Conservation (phyloP, 176 grass and related monocot genomes). For the Secale cereale region DNA sequence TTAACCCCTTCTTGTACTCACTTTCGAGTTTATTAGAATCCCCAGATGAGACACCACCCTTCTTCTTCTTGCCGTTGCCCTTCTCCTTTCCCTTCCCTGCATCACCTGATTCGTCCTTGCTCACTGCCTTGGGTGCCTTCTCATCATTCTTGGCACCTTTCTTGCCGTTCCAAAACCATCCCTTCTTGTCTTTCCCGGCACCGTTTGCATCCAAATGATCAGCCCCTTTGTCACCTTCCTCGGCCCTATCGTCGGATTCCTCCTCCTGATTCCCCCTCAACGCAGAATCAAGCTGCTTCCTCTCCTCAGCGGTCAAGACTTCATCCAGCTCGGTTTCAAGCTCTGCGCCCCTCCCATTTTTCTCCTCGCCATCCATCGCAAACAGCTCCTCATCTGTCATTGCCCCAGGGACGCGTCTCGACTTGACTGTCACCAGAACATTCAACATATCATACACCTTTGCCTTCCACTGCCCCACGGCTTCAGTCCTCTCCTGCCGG, state of each 20-base stretch:
- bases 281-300: slow-evolving; percentile 86
- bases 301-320: slow-evolving; percentile 85
- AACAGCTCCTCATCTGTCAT: slow-evolving; percentile 98
- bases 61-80: slow-evolving; percentile 82
- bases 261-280: slow-evolving; percentile 62
- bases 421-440: slow-evolving; percentile 90
- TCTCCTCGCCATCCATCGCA: slow-evolving; percentile 65
- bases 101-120: slow-evolving; percentile 58
- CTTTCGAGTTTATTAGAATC: slow-evolving; percentile 69
- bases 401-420: slow-evolving; percentile 84
- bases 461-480: slow-evolving; percentile 84
- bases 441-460: slow-evolving; percentile 92
- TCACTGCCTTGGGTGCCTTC: slow-evolving; percentile 33
- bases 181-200: slow-evolving; percentile 72
- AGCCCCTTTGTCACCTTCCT: slow-evolving; percentile 30
- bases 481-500: slow-evolving; percentile 69
- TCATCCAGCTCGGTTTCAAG: slow-evolving; percentile 76
- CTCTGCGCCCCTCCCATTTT: slow-evolving; percentile 43
- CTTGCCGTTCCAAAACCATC: slow-evolving; percentile 83
- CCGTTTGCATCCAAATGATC: slow-evolving; percentile 50
- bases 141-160: slow-evolving; percentile 58
- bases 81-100: slow-evolving; percentile 77
- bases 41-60: slow-evolving; percentile 33
- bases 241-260: slow-evolving; percentile 51
- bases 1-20: slow-evolving; percentile 91